Base-by-base conservation (phyloP, 768 basidiomycete species). In the Peribolospora baueri region DNA sequence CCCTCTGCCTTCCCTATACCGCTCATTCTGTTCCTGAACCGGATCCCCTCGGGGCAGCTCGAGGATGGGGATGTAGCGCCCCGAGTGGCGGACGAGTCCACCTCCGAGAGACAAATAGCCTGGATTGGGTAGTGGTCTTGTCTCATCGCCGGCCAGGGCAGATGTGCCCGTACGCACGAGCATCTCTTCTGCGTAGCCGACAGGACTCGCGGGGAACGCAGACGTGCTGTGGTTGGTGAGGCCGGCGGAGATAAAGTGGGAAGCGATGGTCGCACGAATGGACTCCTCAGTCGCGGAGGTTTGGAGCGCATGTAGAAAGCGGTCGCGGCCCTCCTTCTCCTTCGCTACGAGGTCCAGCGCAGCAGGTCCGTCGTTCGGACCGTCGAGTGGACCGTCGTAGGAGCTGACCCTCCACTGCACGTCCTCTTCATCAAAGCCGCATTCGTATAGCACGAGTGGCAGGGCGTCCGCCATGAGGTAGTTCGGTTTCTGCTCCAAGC, bases 401-500 rank as follows among this genome's bases (percentile, higher is more conserved):
- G 68, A 69, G 25, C 75, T 75, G 3, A 74, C 76, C 52, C 77
- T 75, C 90, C 91, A 95, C 54, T 72, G 69, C 6, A 90, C 72
- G 45, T 78, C 76, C 13, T 69, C 70, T 38, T 74, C 74, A 41
- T 72, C 68, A 66, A 85, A 95, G 1, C 72, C 77, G 63, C 87
- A 90, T 37, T 84, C 80, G 82, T 87, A 91, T 10, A 97, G 76
- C 68, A 95, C 75, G 45, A 98, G 75, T 1, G 91, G 90, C 0
- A 93, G 72, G 1, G 77, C 81, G 60, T 90, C 82, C 5, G 88
- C 87, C 84, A 97, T 97, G 61, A 82, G 80, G 65, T 95, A 97
- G 50, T 78, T 76, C 3, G 91, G 91, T 65, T 88, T 90, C 52
- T 75, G 67, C 55, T 76, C 72, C 41, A 62, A 59, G 9, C 60